phyloP scores from a whole-genome alignment of 768 basidiomycete genomes.

The Neoboletus magnificus region DNA sequence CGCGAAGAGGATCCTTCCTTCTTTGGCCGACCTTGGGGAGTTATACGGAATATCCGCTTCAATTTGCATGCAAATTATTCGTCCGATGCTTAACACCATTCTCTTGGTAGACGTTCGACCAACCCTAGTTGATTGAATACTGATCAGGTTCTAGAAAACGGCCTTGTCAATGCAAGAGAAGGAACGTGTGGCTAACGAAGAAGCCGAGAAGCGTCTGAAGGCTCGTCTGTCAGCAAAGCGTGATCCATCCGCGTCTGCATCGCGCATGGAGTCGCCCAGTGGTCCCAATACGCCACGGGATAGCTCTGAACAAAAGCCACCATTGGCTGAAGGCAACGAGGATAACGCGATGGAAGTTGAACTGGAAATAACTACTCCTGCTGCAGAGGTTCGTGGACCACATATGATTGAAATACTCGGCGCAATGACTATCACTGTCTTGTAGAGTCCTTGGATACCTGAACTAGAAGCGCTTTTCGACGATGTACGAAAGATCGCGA shows the following conservation, averaged over 20 bases:
- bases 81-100: slow-evolving; percentile 69
- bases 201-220: slow-evolving; percentile 78
- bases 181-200: slow-evolving; percentile 66
- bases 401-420: background rate
- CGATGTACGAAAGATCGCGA: slow-evolving; percentile 69
- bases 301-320: slow-evolving; percentile 20
- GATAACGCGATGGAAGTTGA: slow-evolving; percentile 58
- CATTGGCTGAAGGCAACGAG: slow-evolving; percentile 35
- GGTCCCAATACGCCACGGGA: slow-evolving; percentile 31
- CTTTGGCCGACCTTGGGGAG: slow-evolving; percentile 67
- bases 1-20: slow-evolving; percentile 67
- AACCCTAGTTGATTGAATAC: slow-evolving; percentile 1
- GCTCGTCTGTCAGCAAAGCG: slow-evolving; percentile 72
- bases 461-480: slow-evolving; percentile 71
- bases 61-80: slow-evolving; percentile 91
- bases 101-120: slow-evolving; percentile 48
- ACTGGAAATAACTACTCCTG: slow-evolving; percentile 23
- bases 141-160: slow-evolving; percentile 40
- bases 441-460: slow-evolving; percentile 75
- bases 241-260: slow-evolving; percentile 53
- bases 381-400: slow-evolving; percentile 22
- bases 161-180: slow-evolving; percentile 66
- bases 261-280: slow-evolving; percentile 65
- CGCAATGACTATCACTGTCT: slow-evolving; percentile 5
- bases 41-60: slow-evolving; percentile 79